Evolutionary conservation across 768 basidiomycete species (phyloP).

Genomic region (Tricholoma saponaceum): DNA sequence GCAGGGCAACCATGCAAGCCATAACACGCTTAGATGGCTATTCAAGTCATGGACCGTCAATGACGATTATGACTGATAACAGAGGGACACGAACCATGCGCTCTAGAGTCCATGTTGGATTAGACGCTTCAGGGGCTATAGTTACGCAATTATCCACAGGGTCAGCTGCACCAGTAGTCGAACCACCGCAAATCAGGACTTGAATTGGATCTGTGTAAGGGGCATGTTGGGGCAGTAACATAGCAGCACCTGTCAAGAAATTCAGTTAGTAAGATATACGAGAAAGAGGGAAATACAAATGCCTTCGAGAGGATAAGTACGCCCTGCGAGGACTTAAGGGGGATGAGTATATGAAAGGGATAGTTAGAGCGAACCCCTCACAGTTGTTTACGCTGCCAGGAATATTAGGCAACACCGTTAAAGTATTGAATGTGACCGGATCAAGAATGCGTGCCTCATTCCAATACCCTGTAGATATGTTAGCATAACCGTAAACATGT

Average conservation of each 20-base stretch:
- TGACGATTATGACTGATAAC: neutral
- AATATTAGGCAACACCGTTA: conserved; percentile 60
- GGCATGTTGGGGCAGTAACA: conserved; percentile 64
- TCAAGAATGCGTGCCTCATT: conserved; percentile 79
- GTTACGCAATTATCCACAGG: conserved; percentile 68
- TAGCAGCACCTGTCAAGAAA: conserved; percentile 40
- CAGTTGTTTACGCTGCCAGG: conserved; percentile 71
- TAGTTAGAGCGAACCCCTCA: conserved; percentile 19
- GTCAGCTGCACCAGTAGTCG: conserved; percentile 48
- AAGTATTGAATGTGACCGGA: conserved; percentile 59
- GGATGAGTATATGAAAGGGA: neutral
- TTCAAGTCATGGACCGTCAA: neutral
- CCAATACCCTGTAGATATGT: conserved; percentile 52
- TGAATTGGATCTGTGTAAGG: conserved; percentile 74
- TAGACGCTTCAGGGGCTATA: conserved; percentile 58
- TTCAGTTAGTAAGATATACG: neutral
- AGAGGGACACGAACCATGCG: conserved; percentile 57
- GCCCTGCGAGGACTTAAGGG: conserved; percentile 53
- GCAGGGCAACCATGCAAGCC: conserved; percentile 69
- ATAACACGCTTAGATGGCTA: conserved; percentile 74
- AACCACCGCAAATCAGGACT: conserved; percentile 74
- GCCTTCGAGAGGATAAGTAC: conserved; percentile 75
- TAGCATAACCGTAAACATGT: neutral
- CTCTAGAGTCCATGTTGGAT: conserved; percentile 67
- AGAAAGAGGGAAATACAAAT: neutral